Evolutionary conservation across 306 rosid genomes (phyloP).

Genomic region (Delonix regia): DNA sequence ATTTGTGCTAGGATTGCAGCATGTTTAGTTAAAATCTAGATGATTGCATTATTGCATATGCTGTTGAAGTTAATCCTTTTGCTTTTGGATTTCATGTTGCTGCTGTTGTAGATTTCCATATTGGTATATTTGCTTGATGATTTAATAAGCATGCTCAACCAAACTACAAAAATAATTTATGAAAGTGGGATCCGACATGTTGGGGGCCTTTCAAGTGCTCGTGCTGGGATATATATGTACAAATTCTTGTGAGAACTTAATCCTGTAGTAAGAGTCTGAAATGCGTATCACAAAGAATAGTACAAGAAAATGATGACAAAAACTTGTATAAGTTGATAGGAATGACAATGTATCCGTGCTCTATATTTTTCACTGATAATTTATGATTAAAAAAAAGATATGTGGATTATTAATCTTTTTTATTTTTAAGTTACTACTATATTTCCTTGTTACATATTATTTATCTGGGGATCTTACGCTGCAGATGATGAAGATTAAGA

Average conservation of each 20-base stretch:
- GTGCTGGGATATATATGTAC: neutral
- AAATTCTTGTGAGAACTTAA: no score
- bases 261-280: neutral
- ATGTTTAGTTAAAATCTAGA: no score
- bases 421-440: neutral
- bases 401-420: neutral
- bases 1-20: constrained; percentile 29
- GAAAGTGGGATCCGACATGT: no score
- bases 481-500: constrained; percentile 1
- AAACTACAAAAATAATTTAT: no score
- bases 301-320: no score
- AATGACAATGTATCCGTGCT: neutral
- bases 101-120: no score
- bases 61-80: neutral
- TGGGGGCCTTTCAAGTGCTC: neutral
- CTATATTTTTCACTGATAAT: neutral
- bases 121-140: no score
- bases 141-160: no score
- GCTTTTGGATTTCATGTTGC: constrained; percentile 24
- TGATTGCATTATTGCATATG: no score
- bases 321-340: neutral
- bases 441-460: neutral
- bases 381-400: neutral
- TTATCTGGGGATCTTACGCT: neutral
- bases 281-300: no score